These are phyloP conservation scores for Rhizopus stolonifer DNA, from an alignment of 371 early-diverging fungal species.

Conservation along the genomic window DNA sequence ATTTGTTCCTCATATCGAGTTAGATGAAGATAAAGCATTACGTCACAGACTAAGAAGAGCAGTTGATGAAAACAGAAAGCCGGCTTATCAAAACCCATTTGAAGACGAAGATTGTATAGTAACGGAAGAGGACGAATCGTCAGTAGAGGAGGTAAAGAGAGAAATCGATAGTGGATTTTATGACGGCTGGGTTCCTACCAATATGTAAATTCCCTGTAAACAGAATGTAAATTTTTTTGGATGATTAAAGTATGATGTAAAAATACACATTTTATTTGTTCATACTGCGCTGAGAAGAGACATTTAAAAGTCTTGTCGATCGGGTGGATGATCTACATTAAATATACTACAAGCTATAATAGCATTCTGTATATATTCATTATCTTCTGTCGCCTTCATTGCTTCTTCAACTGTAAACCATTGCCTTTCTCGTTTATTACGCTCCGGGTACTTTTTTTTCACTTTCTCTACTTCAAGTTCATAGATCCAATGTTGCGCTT, in stretches of 20 bases:
- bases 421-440: constrained; percentile 58
- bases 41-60: constrained; percentile 22
- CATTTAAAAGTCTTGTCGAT: too few relatives aligned
- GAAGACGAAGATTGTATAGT: constrained; percentile 47
- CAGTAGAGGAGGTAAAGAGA: constrained; percentile 5
- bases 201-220: neutral
- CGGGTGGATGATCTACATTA: too few relatives aligned
- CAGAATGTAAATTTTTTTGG: neutral
- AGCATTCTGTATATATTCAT: constrained; percentile 60
- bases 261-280: neutral
- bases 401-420: constrained; percentile 71
- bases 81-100: constrained; percentile 44
- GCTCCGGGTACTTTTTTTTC: constrained; percentile 60
- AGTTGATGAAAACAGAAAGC: constrained; percentile 29
- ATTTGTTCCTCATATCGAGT: constrained; percentile 34
- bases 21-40: constrained; percentile 35
- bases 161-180: constrained; percentile 28
- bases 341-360: constrained; percentile 24
- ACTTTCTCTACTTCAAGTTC: constrained; percentile 60
- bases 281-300: too few relatives aligned
- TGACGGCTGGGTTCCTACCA: constrained; percentile 17
- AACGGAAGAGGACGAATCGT: constrained; percentile 29
- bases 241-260: neutral
- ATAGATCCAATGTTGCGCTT: constrained; percentile 59
- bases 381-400: constrained; percentile 35